These are phyloP conservation scores for Trametopsis cervina DNA, from an alignment of 768 basidiomycete genomes.

Conservation along the genomic window DNA sequence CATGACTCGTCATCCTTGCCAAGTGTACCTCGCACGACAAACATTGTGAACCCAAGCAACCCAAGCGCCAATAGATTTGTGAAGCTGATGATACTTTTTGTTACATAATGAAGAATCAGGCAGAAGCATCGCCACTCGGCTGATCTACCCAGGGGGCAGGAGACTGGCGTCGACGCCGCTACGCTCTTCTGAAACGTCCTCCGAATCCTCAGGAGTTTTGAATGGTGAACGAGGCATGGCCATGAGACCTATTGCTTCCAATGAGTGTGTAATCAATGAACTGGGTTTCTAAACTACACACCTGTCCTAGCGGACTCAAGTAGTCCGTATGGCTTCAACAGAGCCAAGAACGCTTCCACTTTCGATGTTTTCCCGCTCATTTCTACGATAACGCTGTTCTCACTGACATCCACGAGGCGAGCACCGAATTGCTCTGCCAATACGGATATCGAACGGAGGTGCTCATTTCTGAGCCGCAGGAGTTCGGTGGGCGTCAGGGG, in stretches of 20 bases:
- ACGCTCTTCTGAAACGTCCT: conserved; percentile 41
- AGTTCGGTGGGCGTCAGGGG: conserved; percentile 64
- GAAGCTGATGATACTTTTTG: too few species aligned
- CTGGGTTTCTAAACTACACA: conserved; percentile 28
- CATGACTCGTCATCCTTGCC: too few species aligned
- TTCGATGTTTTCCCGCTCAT: conserved; percentile 87
- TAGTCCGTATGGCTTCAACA: conserved; percentile 92
- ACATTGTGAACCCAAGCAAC: too few species aligned
- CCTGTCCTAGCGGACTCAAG: conserved; percentile 94
- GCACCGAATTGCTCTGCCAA: conserved; percentile 88
- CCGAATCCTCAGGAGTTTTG: conserved; percentile 46
- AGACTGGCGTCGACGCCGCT: conserved; percentile 82
- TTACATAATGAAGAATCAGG: background rate
- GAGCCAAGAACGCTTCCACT: conserved; percentile 86
- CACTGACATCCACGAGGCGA: conserved; percentile 89
- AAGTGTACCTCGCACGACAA: too few species aligned
- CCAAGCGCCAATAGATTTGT: too few species aligned
- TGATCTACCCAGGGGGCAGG: conserved; percentile 81
- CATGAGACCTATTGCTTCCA: conserved; percentile 69
- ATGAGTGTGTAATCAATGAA: conserved; percentile 1
- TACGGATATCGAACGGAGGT: conserved; percentile 80
- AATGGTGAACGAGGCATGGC: conserved; percentile 98
- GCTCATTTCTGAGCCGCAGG: conserved; percentile 82
- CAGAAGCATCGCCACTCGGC: background rate
- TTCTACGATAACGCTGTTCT: conserved; percentile 93